These are phyloP conservation scores for Alternaria viburni DNA, from an alignment of 2,329 filamentous ascomycete species.

Conservation along the genomic window DNA sequence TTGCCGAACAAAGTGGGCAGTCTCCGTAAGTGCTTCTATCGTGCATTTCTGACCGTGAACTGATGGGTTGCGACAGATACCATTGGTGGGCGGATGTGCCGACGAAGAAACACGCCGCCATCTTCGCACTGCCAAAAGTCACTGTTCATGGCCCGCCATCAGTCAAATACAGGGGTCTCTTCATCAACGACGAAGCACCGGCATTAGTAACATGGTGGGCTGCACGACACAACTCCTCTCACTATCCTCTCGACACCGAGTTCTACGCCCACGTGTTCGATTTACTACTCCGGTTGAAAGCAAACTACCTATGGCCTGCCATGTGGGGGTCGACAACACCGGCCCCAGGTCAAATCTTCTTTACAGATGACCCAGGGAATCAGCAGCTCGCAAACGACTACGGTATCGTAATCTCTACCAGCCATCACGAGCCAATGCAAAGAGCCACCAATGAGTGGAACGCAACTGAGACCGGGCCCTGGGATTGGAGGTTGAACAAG, in stretches of 20 bases:
- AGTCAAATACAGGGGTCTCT: constrained; percentile 71
- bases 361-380: constrained; percentile 70
- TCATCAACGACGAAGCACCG: constrained; percentile 72
- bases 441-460: constrained; percentile 55
- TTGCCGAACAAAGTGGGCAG: constrained; percentile 74
- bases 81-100: constrained; percentile 71
- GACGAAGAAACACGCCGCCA: constrained; percentile 55
- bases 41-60: accelerated
- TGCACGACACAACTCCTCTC: constrained; percentile 56
- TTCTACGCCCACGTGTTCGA: constrained; percentile 74
- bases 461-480: constrained; percentile 24
- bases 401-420: constrained; percentile 73
- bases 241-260: constrained; percentile 56
- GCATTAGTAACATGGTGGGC: constrained; percentile 65
- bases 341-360: constrained; percentile 63
- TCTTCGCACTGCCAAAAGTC: constrained; percentile 61
- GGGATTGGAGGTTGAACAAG: constrained; percentile 39
- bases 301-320: constrained; percentile 77
- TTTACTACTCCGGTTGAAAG: constrained; percentile 69
- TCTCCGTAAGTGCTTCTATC: constrained; percentile 51
- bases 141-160: constrained; percentile 65
- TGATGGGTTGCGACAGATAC: constrained; percentile 48
- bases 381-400: constrained; percentile 72
- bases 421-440: constrained; percentile 73
- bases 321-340: constrained; percentile 56